These are phyloP conservation scores for Verticillium tricorpus DNA, from an alignment of 2,329 filamentous ascomycete species.

Conservation along the genomic window DNA sequence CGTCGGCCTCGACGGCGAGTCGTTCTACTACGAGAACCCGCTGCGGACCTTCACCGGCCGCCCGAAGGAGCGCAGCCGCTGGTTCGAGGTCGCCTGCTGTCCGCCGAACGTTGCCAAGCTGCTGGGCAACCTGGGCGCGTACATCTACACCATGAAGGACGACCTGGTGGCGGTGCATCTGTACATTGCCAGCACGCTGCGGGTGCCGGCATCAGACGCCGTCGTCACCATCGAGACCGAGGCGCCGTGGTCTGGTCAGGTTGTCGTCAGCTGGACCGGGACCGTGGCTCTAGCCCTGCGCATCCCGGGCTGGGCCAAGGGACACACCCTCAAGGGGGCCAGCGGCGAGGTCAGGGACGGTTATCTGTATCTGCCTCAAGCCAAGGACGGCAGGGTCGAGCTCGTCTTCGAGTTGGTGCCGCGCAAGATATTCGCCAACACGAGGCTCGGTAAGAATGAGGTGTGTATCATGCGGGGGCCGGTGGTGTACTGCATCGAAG, in stretches of 20 bases:
- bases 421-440: constrained; percentile 2
- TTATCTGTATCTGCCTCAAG: constrained; percentile 2
- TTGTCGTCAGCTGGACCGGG: background rate
- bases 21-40: constrained; percentile 6
- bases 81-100: constrained; percentile 5
- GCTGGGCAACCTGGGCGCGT: constrained; percentile 4
- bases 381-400: background rate
- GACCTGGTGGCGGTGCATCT: background rate
- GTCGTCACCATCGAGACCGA: background rate
- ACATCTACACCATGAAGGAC: background rate
- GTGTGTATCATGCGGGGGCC: constrained; percentile 4
- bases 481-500: constrained; percentile 5
- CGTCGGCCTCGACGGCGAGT: constrained; percentile 2
- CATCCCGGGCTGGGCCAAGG: constrained; percentile 2
- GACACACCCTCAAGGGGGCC: background rate
- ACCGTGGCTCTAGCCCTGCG: constrained; percentile 2
- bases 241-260: constrained; percentile 2
- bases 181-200: constrained; percentile 2
- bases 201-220: background rate
- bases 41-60: constrained; percentile 1
- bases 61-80: constrained; percentile 2
- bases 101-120: constrained; percentile 5
- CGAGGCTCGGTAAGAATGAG: constrained; percentile 3
- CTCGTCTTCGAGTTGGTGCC: background rate
- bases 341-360: background rate